Base-by-base conservation (phyloP, 345 rosid genomes). In the Ricinus communis region DNA sequence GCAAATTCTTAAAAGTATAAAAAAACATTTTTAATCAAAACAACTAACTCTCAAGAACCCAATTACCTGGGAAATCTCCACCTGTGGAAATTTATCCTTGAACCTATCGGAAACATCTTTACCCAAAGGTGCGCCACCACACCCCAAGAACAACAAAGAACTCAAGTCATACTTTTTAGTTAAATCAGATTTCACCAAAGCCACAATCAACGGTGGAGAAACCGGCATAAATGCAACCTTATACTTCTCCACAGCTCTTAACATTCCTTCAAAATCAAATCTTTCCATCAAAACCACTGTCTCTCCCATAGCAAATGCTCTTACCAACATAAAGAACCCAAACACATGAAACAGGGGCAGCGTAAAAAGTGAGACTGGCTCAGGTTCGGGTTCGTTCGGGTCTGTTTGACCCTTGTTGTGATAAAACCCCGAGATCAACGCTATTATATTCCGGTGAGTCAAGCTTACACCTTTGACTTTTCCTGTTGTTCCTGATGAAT, bases 91-190 rank as follows among this genome's bases (percentile, higher is more conserved):
- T 70, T 91, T 93, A 72, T 80, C 64, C 60, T 67, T 85, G 77
- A 93, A 93, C 71, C 74, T 85, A 78, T 79, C 84, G n/a, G 87
- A 82, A 9, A 85, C 78, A 70, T 91, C 96, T 86, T 85, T 88
- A 5, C 95, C 90, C 0, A 94, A 81, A 15, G 98, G 93, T 8
- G 98, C 97, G 1, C 96, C 98, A 14, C 96, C 97, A 68, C 88
- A 70, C 1, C 86, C 90, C 16, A 94, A 74, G 45, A 66, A 1
- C 77, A 28, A 68, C 19, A 94, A 82, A 25, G 97, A 91, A 70
- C 89, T 77, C 55, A 94, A 69, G 71, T 91, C 90, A 33, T 86
- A 90, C 80, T 82, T 87, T 2, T 64, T 77, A 16, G 96, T 85
- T 62, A 88, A 47, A 54, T 91, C 95, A 56, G 90, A 88, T 74